Evolutionary conservation across 2,329 filamentous ascomycete species (phyloP).

Genomic region (Daldinia sp.): DNA sequence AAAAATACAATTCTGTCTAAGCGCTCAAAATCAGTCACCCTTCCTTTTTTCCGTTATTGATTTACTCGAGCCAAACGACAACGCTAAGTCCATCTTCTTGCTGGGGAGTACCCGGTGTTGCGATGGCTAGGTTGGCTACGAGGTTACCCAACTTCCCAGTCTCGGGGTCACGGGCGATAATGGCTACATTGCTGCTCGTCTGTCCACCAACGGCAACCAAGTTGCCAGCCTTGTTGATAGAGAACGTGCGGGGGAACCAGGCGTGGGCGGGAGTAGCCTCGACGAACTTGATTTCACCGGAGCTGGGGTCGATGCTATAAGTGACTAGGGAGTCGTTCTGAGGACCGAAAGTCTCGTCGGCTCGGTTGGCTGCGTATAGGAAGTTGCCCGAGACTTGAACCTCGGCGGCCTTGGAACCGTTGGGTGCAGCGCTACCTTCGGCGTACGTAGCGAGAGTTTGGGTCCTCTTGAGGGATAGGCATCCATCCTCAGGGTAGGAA

Average conservation of each 20-base stretch:
- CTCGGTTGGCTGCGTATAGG: constrained; percentile 69
- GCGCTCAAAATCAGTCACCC: not conserved
- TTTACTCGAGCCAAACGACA: constrained; percentile 58
- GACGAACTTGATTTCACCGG: constrained; percentile 60
- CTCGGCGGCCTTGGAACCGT: constrained; percentile 62
- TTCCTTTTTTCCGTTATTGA: not conserved
- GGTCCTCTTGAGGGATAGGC: constrained; percentile 55
- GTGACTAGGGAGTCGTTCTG: constrained; percentile 64
- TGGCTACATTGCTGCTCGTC: constrained; percentile 64
- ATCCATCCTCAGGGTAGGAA: constrained; percentile 54
- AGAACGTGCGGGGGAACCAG: constrained; percentile 68
- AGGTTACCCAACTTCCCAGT: constrained; percentile 64
- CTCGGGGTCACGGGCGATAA: constrained; percentile 62
- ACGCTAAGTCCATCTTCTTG: constrained; percentile 58
- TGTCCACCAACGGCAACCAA: constrained; percentile 71
- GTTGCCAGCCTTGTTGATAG: constrained; percentile 65
- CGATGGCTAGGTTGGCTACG: constrained; percentile 52
- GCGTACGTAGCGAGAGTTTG: constrained; percentile 59
- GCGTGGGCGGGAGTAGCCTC: constrained; percentile 66
- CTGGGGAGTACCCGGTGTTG: constrained; percentile 50
- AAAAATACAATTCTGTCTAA: not conserved
- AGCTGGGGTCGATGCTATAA: constrained; percentile 55
- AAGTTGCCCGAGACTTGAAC: constrained; percentile 62
- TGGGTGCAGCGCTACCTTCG: constrained; percentile 51
- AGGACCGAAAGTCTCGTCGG: constrained; percentile 64